Evolutionary conservation across 805 yeast genomes (phyloP).

Genomic region (Debaryomyces hansenii): DNA sequence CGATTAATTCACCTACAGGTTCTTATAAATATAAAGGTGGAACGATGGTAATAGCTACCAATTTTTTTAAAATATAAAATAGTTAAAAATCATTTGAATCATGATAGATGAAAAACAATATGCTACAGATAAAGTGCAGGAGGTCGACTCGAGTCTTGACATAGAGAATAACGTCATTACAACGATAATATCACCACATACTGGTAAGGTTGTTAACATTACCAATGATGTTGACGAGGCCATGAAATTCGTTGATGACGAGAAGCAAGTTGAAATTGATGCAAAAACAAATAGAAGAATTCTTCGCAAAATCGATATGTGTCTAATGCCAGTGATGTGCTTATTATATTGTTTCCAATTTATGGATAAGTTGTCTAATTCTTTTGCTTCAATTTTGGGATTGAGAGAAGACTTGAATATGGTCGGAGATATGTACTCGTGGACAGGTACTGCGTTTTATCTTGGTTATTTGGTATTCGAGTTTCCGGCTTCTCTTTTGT

Average conservation of each 20-base stretch:
- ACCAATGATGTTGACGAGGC: slow-evolving; percentile 40
- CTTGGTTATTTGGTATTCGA: slow-evolving; percentile 64
- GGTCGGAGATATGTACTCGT: slow-evolving; percentile 33
- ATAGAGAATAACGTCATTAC: not conserved
- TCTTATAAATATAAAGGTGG: too few species aligned
- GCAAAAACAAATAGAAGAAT: slow-evolving; percentile 14
- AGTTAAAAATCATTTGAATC: too few species aligned
- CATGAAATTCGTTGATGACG: slow-evolving; percentile 28
- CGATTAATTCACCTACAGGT: too few species aligned
- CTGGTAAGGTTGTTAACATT: slow-evolving; percentile 23
- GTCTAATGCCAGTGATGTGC: slow-evolving; percentile 22
- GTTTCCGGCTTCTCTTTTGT: slow-evolving; percentile 42
- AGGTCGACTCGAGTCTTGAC: too few species aligned
- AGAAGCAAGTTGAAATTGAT: slow-evolving; percentile 12
- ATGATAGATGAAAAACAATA: too few species aligned
- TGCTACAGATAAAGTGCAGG: too few species aligned
- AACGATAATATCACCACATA: slow-evolving; percentile 15
- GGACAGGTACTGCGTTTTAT: slow-evolving; percentile 43
- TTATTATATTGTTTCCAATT: slow-evolving; percentile 26
- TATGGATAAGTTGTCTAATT: slow-evolving; percentile 39
- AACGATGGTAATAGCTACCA: too few species aligned
- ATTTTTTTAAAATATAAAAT: too few species aligned
- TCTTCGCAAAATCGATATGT: slow-evolving; percentile 18
- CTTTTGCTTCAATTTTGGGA: slow-evolving; percentile 41
- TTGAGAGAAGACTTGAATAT: slow-evolving; percentile 36